These are phyloP conservation scores for Colletotrichum cordylinicola DNA, from an alignment of 2,329 filamentous ascomycete genomes.

Conservation along the genomic window DNA sequence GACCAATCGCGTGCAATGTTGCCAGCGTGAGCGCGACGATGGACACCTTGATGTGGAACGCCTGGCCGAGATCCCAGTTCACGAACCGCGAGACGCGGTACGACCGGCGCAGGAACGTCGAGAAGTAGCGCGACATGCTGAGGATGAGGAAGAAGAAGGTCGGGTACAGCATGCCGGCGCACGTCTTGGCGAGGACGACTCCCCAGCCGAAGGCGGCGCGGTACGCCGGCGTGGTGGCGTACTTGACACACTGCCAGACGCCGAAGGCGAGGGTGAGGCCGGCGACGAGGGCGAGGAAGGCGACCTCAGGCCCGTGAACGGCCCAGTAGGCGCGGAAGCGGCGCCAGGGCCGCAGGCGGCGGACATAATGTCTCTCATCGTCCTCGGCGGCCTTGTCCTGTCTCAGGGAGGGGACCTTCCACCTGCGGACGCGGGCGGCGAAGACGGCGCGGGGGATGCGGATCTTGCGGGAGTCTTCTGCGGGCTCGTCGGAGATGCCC, in stretches of 20 bases:
- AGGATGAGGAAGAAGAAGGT: conserved; percentile 64
- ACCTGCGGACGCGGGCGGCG: conserved; percentile 43
- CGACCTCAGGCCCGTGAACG: conserved; percentile 57
- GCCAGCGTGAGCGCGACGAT: conserved; percentile 54
- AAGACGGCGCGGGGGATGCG: conserved; percentile 54
- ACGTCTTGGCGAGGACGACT: conserved; percentile 59
- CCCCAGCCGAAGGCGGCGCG: conserved; percentile 61
- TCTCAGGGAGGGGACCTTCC: conserved; percentile 54
- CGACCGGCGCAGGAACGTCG: conserved; percentile 56
- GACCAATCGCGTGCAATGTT: conserved; percentile 59
- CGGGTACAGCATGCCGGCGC: conserved; percentile 60
- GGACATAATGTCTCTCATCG: conserved; percentile 51
- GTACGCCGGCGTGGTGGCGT: conserved; percentile 48
- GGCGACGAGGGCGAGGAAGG: conserved; percentile 54
- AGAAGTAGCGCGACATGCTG: conserved; percentile 63
- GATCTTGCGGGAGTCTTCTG: conserved; percentile 34
- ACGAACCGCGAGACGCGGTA: conserved; percentile 59
- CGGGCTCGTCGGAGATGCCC: conserved; percentile 40
- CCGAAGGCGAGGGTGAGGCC: conserved; percentile 55
- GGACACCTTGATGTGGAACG: conserved; percentile 62
- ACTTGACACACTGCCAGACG: conserved; percentile 61
- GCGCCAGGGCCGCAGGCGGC: conserved; percentile 48
- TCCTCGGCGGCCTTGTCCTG: conserved; percentile 52
- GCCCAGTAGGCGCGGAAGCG: conserved; percentile 59
- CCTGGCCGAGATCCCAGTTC: conserved; percentile 62